Evolutionary conservation across 2,329 filamentous ascomycete genomes (phyloP).

Genomic region (Aspergillus uvarum): DNA sequence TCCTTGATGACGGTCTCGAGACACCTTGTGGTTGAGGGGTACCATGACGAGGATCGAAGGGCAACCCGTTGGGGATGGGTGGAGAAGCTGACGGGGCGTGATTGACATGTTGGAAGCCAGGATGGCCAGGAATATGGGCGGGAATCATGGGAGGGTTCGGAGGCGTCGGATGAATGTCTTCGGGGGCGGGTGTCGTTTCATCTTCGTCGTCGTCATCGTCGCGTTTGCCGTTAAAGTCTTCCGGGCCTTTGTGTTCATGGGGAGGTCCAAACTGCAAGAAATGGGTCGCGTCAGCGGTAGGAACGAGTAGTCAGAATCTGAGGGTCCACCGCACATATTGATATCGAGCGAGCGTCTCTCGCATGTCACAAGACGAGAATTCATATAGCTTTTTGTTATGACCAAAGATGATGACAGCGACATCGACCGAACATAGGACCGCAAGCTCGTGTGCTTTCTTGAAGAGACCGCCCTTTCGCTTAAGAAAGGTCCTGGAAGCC

Average conservation of each 20-base stretch:
- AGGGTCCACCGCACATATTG: constrained; percentile 70
- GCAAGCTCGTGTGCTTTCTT: constrained; percentile 99
- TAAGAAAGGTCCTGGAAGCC: constrained; percentile 78
- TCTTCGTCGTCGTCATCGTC: constrained; percentile 79
- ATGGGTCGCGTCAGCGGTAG: constrained; percentile 22
- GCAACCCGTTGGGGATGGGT: constrained; percentile 75
- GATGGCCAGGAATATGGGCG: constrained; percentile 66
- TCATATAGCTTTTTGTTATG: constrained; percentile 99
- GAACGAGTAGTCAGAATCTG: constrained; percentile 2
- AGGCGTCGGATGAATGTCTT: constrained; percentile 57
- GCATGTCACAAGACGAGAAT: constrained; percentile 92
- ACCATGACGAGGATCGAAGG: constrained; percentile 69
- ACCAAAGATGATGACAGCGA: constrained; percentile 97
- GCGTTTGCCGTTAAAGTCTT: constrained; percentile 80
- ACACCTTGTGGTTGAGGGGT: constrained; percentile 77
- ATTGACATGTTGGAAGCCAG: constrained; percentile 75
- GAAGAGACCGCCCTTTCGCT: constrained; percentile 97
- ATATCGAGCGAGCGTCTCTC: constrained; percentile 82
- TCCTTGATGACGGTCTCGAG: constrained; percentile 77
- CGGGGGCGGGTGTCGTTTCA: constrained; percentile 69
- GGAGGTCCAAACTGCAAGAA: constrained; percentile 76
- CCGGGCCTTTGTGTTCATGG: constrained; percentile 94
- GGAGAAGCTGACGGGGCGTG: constrained; percentile 86
- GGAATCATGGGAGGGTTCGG: constrained; percentile 60
- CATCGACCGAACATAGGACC: constrained; percentile 95